Evolutionary conservation across 768 basidiomycete species (phyloP), one percentile per base, ranked within the genome.

Genomic region (Mycena galericulata): DNA sequence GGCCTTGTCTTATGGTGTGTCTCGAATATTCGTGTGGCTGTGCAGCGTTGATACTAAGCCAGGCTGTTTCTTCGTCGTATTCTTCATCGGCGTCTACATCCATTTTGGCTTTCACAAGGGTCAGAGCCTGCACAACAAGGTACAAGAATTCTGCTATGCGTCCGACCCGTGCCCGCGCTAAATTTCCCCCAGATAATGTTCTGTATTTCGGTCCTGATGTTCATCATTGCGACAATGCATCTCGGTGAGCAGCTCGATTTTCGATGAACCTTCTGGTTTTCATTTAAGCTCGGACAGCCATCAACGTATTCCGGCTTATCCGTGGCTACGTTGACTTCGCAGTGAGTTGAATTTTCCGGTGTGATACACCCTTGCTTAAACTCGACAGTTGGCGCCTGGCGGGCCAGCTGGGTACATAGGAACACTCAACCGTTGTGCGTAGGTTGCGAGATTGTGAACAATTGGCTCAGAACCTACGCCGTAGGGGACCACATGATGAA

Each of bases 401-500:
- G 72, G 70, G 49, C 62, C 67, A 24, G 67, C 60, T 11, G 63
- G 41, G 10, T 73, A 63, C 53, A 22, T 71, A 22, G 64, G 55
- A n/a, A 26, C 59, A 11, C 54, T 73, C n/a, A n/a, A 24, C 32
- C n/a, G n/a, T 26, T 73, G 72, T 51, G 11, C 1, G 27, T 38
- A 20, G n/a, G n/a, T 6, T 36, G 2, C 7, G 26, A 36, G 12
- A 38, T 15, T 30, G 24, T 10, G 4, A 27, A 7, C 32, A 29
- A 18, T 24, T 57, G 10, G 22, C 15, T 57, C 24, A 38, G n/a
- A 34, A 22, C 26, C 26, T 27, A 49, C 5, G 4, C 26, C 17
- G 22, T 24, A 62, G 61, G 61, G 72, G 56, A 71, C 34, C 67
- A 72, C 50, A 63, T 71, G 18, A 57, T 67, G n/a, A 71, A 69